Evolutionary conservation across 169 alveolate genomes (phyloP).

Genomic region (Babesia ovata): DNA sequence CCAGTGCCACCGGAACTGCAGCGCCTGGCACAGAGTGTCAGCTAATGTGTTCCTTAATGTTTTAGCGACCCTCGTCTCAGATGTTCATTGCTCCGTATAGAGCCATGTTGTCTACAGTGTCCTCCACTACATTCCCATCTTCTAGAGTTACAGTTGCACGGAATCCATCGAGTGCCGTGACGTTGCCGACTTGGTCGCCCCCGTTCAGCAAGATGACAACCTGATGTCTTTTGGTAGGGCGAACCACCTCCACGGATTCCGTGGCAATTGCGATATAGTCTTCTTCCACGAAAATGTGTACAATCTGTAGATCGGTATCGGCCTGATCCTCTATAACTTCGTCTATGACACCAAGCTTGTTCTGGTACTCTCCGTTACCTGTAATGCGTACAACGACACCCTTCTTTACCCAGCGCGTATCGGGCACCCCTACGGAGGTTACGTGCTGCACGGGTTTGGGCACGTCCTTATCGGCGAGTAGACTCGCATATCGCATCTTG

Average conservation of each 20-base stretch:
- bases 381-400: constrained; percentile 59
- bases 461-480: constrained; percentile 3
- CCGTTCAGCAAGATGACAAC: constrained; percentile 16
- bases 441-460: constrained; percentile 1
- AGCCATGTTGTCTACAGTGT: constrained; percentile 31
- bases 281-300: constrained; percentile 66
- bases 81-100: constrained; percentile 41
- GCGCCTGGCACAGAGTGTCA: constrained; percentile 8
- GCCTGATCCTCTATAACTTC: constrained; percentile 56
- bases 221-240: constrained; percentile 38
- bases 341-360: constrained; percentile 56
- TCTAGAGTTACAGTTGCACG: constrained; percentile 25
- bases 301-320: constrained; percentile 56
- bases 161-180: constrained; percentile 23
- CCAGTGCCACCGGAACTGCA: constrained; percentile 68
- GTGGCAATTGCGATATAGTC: constrained; percentile 72
- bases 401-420: constrained; percentile 32
- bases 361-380: constrained; percentile 59
- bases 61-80: background rate
- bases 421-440: background rate
- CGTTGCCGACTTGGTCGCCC: constrained; percentile 32
- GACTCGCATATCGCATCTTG: constrained; percentile 23
- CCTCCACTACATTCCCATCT: constrained; percentile 35
- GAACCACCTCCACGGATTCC: constrained; percentile 62
- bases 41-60: background rate